Base-by-base conservation (phyloP, 169 alveolate genomes). In the Plasmodium gonderi region DNA sequence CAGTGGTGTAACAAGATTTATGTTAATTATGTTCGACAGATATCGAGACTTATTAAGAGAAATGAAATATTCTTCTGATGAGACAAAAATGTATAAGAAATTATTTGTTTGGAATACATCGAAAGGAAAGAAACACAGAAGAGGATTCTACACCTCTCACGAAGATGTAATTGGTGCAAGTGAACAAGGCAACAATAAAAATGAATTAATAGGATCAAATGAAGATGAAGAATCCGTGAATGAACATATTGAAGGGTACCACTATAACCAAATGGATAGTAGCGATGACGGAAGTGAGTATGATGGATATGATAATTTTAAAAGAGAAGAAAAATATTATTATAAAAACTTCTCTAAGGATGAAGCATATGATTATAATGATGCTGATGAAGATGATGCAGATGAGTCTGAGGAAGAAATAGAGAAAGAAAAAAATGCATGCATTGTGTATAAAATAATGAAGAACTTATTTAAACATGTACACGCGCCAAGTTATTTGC, bases 401-500 rank as follows among this genome's bases (percentile, higher is more conserved):
- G 77, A 51, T 7, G 78, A 51, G 17, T 64, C 65, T 0, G 80
- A 80, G 51, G 78, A 82, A 45, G 78, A 82, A 45, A 5, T 23
- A 12, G 45, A 23, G 44, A 65, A 81, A 44, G 92, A 69, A 69
- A 42, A 68, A 8, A 49, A 20, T 23, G 0, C 54, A 9, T 82
- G 92, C 42, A 38, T 82, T 82, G 92, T 82, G 33, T 82, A 82
- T 49, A 82, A 82, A 26, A 82, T 82, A 45, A 29, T 82, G 75
- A 82, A 82, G 64, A 69, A 54, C 17, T 14, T 82, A 7, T 82
- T 82, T 45, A 82, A 82, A 26, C 92, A 82, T 42, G 20, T 82
- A 23, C 82, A 69, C 40, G 92, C 92, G 26, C 92, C 92, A 12
- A 82, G 92, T 42, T 82, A 69, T 72, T 75, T 82, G 60, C 92